A percentile compares a stretch with the other conserved stretches of the same genome.
Evolutionary conservation across 2,329 filamentous ascomycete genomes (phyloP).

Genomic region (Cephalotrichum gorgonifer): DNA sequence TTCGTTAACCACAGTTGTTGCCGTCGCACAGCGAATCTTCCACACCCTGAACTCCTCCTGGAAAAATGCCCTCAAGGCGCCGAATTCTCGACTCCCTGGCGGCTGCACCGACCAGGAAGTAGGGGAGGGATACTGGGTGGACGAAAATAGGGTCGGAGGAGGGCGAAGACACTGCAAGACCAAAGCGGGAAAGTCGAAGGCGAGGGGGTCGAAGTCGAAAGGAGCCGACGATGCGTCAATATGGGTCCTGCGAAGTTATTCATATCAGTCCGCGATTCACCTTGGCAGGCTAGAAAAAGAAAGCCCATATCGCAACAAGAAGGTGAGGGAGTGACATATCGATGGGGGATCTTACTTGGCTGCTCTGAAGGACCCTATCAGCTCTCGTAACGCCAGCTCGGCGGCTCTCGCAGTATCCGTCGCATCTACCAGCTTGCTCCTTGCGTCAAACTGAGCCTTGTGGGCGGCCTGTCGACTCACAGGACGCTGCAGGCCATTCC

Average conservation of each 20-base stretch:
- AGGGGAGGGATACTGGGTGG: constrained; percentile 65
- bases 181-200: constrained; percentile 77
- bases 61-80: constrained; percentile 59
- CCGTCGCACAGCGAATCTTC: constrained; percentile 42
- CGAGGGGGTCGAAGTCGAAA: constrained; percentile 75
- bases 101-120: constrained; percentile 74
- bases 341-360: constrained; percentile 56
- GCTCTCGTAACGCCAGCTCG: constrained; percentile 74
- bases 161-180: constrained; percentile 72
- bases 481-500: constrained; percentile 25
- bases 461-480: constrained; percentile 41
- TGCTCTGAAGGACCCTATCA: constrained; percentile 70
- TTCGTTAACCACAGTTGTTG: constrained; percentile 32
- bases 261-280: not conserved
- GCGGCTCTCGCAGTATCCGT: constrained; percentile 72
- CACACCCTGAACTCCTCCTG: constrained; percentile 56
- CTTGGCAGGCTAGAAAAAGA: not conserved
- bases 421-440: constrained; percentile 56
- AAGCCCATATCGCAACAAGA: too few relatives aligned
- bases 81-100: constrained; percentile 63
- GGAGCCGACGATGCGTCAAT: constrained; percentile 45
- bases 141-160: constrained; percentile 73
- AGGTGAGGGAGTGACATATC: not conserved
- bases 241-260: constrained; percentile 32
- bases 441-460: constrained; percentile 54